These are phyloP conservation scores for Ogataea saltuana DNA, from an alignment of 805 yeast species.

Conservation along the genomic window DNA sequence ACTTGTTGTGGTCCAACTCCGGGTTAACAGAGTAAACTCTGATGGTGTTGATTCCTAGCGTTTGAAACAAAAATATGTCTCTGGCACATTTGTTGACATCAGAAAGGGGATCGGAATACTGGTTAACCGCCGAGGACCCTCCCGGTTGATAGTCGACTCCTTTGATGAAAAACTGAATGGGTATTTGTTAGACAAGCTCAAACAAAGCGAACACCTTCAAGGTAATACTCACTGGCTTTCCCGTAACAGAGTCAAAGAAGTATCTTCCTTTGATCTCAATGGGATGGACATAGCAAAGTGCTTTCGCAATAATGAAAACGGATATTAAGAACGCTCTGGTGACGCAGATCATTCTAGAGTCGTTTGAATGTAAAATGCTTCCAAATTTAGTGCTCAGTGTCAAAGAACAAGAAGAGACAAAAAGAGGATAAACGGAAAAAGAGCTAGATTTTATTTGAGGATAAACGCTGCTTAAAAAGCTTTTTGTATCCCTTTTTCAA, in stretches of 20 bases:
- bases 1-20: conserved; percentile 75
- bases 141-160: conserved; percentile 98
- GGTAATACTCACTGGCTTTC: conserved; percentile 56
- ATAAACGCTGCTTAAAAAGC: conserved; percentile 11
- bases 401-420: too few species aligned
- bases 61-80: conserved; percentile 78
- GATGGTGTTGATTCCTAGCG: conserved; percentile 81
- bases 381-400: too few species aligned
- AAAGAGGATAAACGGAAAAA: too few species aligned
- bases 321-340: conserved; percentile 8
- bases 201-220: background rate
- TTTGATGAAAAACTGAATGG: conserved; percentile 61
- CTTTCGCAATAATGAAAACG: conserved; percentile 10
- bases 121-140: conserved; percentile 76
- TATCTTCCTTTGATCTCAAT: conserved; percentile 67
- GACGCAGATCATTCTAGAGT: conserved; percentile 1
- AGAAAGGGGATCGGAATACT: conserved; percentile 69
- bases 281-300: conserved; percentile 47
- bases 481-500: too few species aligned
- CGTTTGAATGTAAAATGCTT: conserved; percentile 1
- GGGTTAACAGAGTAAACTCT: conserved; percentile 89
- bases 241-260: conserved; percentile 73
- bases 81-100: conserved; percentile 73
- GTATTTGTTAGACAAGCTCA: background rate
- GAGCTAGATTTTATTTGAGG: too few species aligned